Conservation (phyloP, 106 monocot species). For the Dioscorea zingiberensis region DNA sequence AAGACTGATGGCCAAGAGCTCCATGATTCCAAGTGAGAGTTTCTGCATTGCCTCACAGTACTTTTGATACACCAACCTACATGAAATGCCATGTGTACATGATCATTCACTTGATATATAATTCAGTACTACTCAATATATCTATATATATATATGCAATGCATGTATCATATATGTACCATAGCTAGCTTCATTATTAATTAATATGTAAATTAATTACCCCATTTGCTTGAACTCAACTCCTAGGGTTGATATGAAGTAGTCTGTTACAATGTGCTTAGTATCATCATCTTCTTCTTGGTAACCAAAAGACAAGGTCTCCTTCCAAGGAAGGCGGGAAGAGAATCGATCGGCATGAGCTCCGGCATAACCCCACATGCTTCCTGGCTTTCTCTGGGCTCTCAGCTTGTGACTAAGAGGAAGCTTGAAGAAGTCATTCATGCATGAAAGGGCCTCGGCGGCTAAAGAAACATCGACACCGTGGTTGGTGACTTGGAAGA, state of each 20-base stretch:
- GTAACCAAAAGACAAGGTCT: conserved; percentile 68
- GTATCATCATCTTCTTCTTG: not conserved
- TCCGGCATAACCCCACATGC: conserved; percentile 68
- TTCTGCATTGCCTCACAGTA: conserved; percentile 66
- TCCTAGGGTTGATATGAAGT: conserved; percentile 45
- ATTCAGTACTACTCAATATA: not conserved
- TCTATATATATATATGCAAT: not conserved
- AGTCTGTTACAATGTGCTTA: conserved; percentile 25
- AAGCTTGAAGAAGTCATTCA: conserved; percentile 49
- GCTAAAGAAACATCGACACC: conserved; percentile 24
- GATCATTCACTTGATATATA: too few relatives aligned
- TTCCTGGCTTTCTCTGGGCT: conserved; percentile 40
- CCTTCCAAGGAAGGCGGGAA: conserved; percentile 72
- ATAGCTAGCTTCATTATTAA: not conserved
- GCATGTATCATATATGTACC: not conserved
- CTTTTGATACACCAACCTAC: conserved; percentile 57
- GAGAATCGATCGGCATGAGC: conserved; percentile 69
- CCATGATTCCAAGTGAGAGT: conserved; percentile 57
- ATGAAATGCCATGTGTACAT: too few relatives aligned
- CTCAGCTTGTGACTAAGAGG: conserved; percentile 35
- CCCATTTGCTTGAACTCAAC: conserved; percentile 41
- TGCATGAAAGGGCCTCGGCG: conserved; percentile 19
- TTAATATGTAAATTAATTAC: conserved; percentile 5
- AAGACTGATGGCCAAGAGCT: conserved; percentile 66
- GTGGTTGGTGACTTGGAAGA: conserved; percentile 63